phyloP scores from a whole-genome alignment of 2,329 filamentous ascomycete genomes.

The Coniella vitis region DNA sequence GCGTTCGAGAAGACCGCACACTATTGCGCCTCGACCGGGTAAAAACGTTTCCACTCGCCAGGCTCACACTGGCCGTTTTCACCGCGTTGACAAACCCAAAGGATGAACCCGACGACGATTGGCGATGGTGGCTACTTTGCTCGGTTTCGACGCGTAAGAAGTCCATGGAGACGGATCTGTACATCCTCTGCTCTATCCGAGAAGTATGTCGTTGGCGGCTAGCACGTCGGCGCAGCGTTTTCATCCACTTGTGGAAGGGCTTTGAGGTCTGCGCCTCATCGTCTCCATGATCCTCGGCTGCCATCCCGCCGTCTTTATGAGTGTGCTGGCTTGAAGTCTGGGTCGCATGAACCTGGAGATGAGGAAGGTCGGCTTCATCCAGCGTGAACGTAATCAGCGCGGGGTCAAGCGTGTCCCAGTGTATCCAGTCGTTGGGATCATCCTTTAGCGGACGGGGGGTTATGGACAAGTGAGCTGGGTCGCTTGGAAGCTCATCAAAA shows the following conservation, averaged over 20 bases:
- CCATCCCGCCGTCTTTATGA: not conserved
- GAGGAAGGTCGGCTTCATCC: constrained; percentile 6
- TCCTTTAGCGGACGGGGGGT: not conserved
- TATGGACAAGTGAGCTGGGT: not conserved
- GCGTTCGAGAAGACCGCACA: constrained; percentile 45
- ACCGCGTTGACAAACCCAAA: constrained; percentile 74
- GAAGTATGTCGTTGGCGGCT: constrained; percentile 33
- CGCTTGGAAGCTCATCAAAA: not conserved
- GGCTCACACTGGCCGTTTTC: constrained; percentile 73
- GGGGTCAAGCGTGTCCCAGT: constrained; percentile 13
- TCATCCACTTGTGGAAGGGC: constrained; percentile 70
- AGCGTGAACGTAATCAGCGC: constrained; percentile 13
- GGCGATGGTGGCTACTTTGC: constrained; percentile 35
- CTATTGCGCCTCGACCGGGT: constrained; percentile 51
- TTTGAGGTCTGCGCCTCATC: constrained; percentile 12
- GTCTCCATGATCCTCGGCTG: not conserved
- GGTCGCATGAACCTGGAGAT: not conserved
- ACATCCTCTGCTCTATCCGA: constrained; percentile 23
- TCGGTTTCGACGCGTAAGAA: constrained; percentile 15
- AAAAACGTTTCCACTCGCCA: constrained; percentile 64
- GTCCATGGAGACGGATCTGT: constrained; percentile 26
- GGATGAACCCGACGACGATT: constrained; percentile 66
- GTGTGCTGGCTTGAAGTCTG: not conserved
- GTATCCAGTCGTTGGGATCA: constrained; percentile 10
- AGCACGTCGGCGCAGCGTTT: constrained; percentile 55